Conservation (phyloP, 176 grass and related monocot genomes). For the Oryza meyeriana region DNA sequence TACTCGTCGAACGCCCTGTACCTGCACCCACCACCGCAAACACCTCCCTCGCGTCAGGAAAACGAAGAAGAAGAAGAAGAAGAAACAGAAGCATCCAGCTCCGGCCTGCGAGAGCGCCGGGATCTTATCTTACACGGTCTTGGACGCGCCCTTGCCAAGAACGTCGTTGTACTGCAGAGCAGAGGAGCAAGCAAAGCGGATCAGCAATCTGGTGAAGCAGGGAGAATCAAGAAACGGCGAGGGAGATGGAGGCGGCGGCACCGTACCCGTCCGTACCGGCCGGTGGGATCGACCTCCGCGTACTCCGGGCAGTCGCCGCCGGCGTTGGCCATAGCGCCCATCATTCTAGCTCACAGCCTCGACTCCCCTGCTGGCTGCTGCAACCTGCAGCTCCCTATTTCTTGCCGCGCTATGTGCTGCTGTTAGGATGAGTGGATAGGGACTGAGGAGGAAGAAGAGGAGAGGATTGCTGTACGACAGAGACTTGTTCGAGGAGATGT, state of each 20-base stretch:
- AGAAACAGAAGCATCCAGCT: background rate
- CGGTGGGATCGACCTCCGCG: conserved; percentile 86
- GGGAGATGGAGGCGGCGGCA: background rate
- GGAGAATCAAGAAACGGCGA: conserved; percentile 27
- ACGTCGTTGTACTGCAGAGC: conserved; percentile 66
- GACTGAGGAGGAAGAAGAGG: conserved; percentile 14
- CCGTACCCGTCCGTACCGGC: conserved; percentile 94
- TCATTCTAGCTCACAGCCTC: conserved; percentile 47
- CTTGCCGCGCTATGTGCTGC: background rate
- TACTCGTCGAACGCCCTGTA: conserved; percentile 91
- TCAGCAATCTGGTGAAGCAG: conserved; percentile 5
- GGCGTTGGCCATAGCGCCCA: conserved; percentile 37
- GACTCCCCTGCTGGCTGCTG: background rate
- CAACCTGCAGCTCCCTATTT: background rate
- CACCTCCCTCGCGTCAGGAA: background rate
- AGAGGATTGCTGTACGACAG: conserved; percentile 15
- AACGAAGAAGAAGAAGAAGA: background rate
- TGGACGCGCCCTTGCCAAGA: conserved; percentile 94
- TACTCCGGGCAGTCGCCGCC: conserved; percentile 48
- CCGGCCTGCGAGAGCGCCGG: background rate
- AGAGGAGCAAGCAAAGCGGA: conserved; percentile 19
- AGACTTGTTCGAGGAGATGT: conserved; percentile 39
- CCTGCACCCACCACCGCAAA: conserved; percentile 25
- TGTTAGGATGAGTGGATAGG: conserved; percentile 18
- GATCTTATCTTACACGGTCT: conserved; percentile 82